Percentiles rank a stretch among this genome's conserved stretches.
Conservation (phyloP, 129 eudicot genomes). For the Flaveria linearis region DNA sequence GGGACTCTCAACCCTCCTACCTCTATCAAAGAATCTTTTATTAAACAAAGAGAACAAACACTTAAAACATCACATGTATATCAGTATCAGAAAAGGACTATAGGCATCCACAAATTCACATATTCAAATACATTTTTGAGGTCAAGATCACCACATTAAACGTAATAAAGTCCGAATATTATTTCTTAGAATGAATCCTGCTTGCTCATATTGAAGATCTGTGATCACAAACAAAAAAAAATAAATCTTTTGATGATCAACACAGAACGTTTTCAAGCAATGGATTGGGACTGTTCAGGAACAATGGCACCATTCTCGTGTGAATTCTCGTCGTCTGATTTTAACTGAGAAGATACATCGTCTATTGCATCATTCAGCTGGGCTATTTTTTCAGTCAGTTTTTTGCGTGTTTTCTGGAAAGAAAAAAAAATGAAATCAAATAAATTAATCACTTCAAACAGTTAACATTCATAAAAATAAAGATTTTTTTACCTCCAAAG, state of each 20-base stretch:
- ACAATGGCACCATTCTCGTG: conserved; percentile 34
- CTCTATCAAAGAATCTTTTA: no score
- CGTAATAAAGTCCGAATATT: conserved; percentile 12
- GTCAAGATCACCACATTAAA: conserved; percentile 23
- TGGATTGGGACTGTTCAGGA: conserved; percentile 28
- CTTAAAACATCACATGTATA: conserved; percentile 17
- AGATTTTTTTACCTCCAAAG: conserved; percentile 62
- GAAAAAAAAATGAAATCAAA: conserved; percentile 2
- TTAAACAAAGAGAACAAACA: background rate
- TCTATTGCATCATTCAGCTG: conserved; percentile 82
- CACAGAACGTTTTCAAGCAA: conserved; percentile 26
- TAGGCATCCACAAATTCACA: conserved; percentile 21
- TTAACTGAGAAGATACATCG: conserved; percentile 55
- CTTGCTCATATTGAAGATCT: conserved; percentile 21
- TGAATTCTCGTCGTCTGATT: conserved; percentile 41
- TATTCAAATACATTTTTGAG: conserved; percentile 8
- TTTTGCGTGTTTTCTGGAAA: conserved; percentile 73
- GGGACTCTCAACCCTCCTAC: background rate
- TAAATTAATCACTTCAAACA: background rate
- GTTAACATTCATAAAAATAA: background rate
- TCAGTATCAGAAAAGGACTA: background rate
- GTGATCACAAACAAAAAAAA: conserved; percentile 7
- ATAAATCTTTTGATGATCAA: background rate
- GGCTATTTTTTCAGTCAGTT: conserved; percentile 69
- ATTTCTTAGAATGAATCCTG: conserved; percentile 30